These are phyloP conservation scores for Tetradesmus lagerheimii DNA, from an alignment of 139 green algal genomes.

Conservation along the genomic window DNA sequence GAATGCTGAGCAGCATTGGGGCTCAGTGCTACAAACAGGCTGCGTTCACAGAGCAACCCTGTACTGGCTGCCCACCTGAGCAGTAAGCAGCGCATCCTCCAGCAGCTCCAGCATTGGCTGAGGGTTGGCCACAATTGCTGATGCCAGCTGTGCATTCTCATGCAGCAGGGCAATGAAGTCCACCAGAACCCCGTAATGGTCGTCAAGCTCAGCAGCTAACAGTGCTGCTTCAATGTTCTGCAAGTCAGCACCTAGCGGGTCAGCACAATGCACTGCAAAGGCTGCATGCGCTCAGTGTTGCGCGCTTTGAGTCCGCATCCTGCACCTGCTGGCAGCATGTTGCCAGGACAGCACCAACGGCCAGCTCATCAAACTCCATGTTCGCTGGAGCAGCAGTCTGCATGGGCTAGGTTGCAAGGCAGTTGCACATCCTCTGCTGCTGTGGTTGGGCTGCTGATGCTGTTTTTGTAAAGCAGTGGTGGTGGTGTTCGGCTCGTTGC, in stretches of 20 bases:
- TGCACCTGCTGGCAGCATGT: conserved; percentile 17
- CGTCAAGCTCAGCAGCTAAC: conserved; percentile 45
- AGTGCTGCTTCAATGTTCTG: conserved; percentile 58
- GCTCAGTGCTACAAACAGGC: neutral
- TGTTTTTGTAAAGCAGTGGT: neutral
- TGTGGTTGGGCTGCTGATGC: neutral
- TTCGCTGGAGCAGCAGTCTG: neutral
- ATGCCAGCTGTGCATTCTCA: conserved; percentile 41
- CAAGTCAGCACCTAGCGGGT: neutral
- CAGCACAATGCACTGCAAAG: neutral
- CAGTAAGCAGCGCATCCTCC: conserved; percentile 55
- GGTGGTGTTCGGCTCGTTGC: too few relatives aligned
- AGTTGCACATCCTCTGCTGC: neutral
- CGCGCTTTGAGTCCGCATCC: neutral
- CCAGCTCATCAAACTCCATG: conserved; percentile 2
- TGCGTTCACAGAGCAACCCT: neutral
- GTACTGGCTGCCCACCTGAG: conserved; percentile 46
- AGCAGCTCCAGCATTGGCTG: conserved; percentile 52
- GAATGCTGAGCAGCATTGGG: neutral
- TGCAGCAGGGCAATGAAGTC: conserved; percentile 59
- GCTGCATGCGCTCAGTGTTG: neutral
- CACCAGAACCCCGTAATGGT: conserved; percentile 62
- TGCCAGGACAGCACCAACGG: neutral
- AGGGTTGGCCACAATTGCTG: conserved; percentile 49
- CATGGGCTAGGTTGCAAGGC: neutral